Evolutionary conservation across 2,329 filamentous ascomycete species (phyloP).

Genomic region (Metarhizium album): DNA sequence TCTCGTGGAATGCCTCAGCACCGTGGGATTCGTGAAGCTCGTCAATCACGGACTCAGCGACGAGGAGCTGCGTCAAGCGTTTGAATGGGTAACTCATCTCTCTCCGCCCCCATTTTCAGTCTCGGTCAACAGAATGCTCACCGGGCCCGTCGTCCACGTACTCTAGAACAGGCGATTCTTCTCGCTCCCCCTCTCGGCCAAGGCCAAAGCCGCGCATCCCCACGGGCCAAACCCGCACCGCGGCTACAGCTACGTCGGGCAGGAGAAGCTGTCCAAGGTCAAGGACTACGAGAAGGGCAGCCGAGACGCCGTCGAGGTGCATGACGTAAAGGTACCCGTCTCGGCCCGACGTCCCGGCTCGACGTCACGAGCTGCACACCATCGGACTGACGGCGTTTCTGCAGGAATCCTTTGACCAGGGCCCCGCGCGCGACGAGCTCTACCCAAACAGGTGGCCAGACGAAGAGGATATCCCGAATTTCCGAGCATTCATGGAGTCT

Average conservation of each 20-base stretch:
- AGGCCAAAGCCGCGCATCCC: slow-evolving; percentile 21
- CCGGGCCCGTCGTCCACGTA: not conserved
- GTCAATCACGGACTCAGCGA: not conserved
- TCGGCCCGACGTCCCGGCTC: not conserved
- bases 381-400: slow-evolving; percentile 13
- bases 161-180: slow-evolving; percentile 20
- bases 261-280: slow-evolving; percentile 24
- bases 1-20: not conserved
- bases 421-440: slow-evolving; percentile 19
- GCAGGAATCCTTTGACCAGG: slow-evolving; percentile 30
- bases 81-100: not conserved
- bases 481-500: slow-evolving; percentile 24
- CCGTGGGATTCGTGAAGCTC: not conserved
- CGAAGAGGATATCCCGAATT: slow-evolving; percentile 14
- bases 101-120: too few relatives aligned
- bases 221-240: slow-evolving; percentile 24
- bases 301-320: slow-evolving; percentile 45
- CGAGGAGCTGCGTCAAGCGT: not conserved
- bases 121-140: not conserved
- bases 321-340: slow-evolving; percentile 22
- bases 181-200: slow-evolving; percentile 18
- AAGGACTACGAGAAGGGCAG: slow-evolving; percentile 20
- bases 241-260: slow-evolving; percentile 24
- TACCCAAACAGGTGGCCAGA: slow-evolving; percentile 19
- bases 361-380: too few relatives aligned